Conservation (phyloP, 805 yeast species). For the Millerago galiae region DNA sequence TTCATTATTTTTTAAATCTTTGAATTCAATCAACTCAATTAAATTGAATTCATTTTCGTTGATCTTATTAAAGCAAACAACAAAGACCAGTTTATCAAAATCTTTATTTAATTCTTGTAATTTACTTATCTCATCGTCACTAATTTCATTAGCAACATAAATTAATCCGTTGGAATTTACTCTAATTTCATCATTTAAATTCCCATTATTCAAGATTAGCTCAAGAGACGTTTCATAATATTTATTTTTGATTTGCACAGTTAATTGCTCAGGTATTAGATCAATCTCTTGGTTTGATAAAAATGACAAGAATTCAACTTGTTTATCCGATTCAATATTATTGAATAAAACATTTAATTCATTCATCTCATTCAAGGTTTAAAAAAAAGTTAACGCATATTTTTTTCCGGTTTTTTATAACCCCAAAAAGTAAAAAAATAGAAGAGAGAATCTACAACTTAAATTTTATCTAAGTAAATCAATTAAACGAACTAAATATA, state of each 20-base stretch:
- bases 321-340: no score
- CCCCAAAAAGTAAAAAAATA: no score
- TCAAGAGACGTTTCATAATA: slow-evolving; percentile 26
- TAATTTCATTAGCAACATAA: no score
- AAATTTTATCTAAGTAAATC: no score
- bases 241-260: not conserved
- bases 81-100: not conserved
- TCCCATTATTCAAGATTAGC: slow-evolving; percentile 24
- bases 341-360: no score
- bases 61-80: slow-evolving; percentile 8
- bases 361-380: no score
- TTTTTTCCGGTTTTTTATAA: no score
- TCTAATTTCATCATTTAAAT: slow-evolving; percentile 2
- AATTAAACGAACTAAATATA: no score
- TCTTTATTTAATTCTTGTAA: not conserved
- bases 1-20: slow-evolving; percentile 34
- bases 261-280: not conserved
- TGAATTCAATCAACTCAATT: slow-evolving; percentile 34
- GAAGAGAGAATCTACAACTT: no score
- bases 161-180: no score
- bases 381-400: no score
- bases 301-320: no score
- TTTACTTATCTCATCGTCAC: not conserved
- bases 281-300: not conserved
- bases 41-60: slow-evolving; percentile 16